Percentiles rank a stretch among this genome's conserved stretches.
phyloP scores from a whole-genome alignment of 139 green algal species.

The Chlorella sp. region DNA sequence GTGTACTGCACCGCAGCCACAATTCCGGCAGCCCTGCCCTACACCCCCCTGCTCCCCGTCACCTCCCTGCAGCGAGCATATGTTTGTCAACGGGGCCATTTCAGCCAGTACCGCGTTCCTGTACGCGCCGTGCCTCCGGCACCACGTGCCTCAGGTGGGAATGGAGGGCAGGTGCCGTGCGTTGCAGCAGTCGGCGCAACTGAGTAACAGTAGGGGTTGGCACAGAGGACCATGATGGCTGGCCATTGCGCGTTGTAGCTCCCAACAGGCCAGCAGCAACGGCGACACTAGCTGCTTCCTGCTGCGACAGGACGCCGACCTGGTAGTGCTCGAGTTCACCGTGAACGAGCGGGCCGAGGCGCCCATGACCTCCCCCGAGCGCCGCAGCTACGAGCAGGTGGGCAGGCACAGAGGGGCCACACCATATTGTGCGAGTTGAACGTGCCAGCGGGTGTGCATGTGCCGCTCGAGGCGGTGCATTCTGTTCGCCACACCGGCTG shows the following conservation, averaged over 20 bases:
- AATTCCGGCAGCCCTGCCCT: neutral
- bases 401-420: neutral
- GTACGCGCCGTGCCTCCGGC: constrained; percentile 10
- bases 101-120: constrained; percentile 15
- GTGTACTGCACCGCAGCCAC: neutral
- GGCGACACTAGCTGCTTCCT: too few species aligned
- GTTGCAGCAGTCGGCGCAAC: too few species aligned
- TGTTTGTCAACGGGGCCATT: constrained; percentile 16
- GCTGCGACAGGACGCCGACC: constrained; percentile 1
- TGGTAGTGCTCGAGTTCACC: constrained; percentile 8
- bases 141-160: constrained; percentile 10
- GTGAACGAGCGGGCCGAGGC: constrained; percentile 14
- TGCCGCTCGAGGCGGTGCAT: neutral
- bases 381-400: constrained; percentile 26
- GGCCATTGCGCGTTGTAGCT: too few species aligned
- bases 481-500: neutral
- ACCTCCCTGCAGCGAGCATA: neutral
- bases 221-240: too few species aligned
- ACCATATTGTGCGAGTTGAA: constrained; percentile 6
- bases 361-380: constrained; percentile 9
- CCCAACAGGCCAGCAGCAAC: too few species aligned
- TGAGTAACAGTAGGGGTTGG: too few species aligned
- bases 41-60: neutral
- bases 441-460: neutral
- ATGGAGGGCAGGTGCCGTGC: too few species aligned